A percentile compares a stretch with the other conserved stretches of the same genome.
Conservation (phyloP, 1,284 basidiomycete species). For the Mycena citricolor region DNA sequence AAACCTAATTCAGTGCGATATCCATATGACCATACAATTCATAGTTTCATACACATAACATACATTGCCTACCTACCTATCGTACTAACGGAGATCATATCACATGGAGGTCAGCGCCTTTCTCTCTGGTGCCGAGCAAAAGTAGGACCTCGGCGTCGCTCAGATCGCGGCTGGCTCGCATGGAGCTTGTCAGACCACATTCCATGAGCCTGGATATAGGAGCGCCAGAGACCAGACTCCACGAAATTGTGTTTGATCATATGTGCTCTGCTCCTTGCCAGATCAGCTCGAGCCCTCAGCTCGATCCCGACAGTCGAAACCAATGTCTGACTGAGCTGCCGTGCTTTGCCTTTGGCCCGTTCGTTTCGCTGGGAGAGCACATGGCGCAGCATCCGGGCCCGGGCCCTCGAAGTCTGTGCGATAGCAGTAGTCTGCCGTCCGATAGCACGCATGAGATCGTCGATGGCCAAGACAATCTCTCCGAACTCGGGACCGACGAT, state of each 20-base stretch:
- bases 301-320: constrained; percentile 40
- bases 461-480: constrained; percentile 61
- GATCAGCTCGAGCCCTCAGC: constrained; percentile 37
- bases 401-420: constrained; percentile 47
- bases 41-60: neutral
- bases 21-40: neutral
- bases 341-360: constrained; percentile 56
- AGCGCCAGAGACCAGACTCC: constrained; percentile 35
- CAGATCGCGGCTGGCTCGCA: constrained; percentile 6
- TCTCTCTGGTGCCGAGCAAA: neutral
- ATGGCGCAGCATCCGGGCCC: constrained; percentile 46
- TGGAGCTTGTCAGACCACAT: constrained; percentile 35
- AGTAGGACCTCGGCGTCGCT: neutral
- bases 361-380: constrained; percentile 52
- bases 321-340: constrained; percentile 48
- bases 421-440: constrained; percentile 43
- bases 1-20: too few species aligned
- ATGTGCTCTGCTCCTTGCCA: constrained; percentile 50
- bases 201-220: constrained; percentile 38
- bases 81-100: constrained; percentile 10
- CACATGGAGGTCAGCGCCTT: too few species aligned
- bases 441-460: constrained; percentile 56
- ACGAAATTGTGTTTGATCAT: constrained; percentile 40
- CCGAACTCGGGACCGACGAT: constrained; percentile 49
- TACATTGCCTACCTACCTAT: constrained; percentile 14